A percentile compares a stretch with the other conserved stretches of the same genome.
Conservation (phyloP, 2,329 filamentous ascomycete species). For the Sclerotinia subarctica region DNA sequence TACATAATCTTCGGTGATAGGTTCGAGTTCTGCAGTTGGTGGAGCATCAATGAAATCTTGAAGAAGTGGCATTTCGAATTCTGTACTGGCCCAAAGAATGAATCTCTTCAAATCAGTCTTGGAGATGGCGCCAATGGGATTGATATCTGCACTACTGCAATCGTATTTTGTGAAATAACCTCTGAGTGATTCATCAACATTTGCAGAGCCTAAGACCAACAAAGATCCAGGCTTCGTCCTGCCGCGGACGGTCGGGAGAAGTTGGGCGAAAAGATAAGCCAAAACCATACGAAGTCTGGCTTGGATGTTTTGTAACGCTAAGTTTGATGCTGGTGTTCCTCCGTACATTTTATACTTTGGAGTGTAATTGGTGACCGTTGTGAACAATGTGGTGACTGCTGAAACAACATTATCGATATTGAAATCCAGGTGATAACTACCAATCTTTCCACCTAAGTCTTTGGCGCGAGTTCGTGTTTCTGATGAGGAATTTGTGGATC, state of each 20-base stretch:
- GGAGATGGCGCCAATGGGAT: constrained; percentile 58
- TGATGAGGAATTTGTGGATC: constrained; percentile 40
- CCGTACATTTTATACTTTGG: constrained; percentile 59
- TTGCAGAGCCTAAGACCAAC: constrained; percentile 65
- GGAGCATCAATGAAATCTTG: constrained; percentile 61
- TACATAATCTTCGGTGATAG: constrained; percentile 55
- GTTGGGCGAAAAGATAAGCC: constrained; percentile 56
- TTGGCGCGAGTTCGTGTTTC: constrained; percentile 61
- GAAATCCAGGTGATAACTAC: constrained; percentile 68
- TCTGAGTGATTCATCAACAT: constrained; percentile 57
- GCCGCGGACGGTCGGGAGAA: constrained; percentile 59
- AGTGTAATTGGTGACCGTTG: constrained; percentile 56
- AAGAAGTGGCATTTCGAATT: constrained; percentile 63
- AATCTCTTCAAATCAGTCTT: constrained; percentile 71
- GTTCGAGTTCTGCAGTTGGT: constrained; percentile 62
- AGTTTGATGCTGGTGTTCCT: constrained; percentile 47
- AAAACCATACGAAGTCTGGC: constrained; percentile 63
- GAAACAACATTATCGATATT: constrained; percentile 42
- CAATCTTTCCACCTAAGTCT: constrained; percentile 59
- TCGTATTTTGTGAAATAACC: constrained; percentile 60
- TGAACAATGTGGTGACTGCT: constrained; percentile 47
- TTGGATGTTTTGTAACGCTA: constrained; percentile 63
- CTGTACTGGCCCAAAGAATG: constrained; percentile 58
- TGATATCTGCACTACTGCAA: constrained; percentile 46
- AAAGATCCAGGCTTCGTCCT: constrained; percentile 50